Evolutionary conservation across 352 stramenopile species (phyloP), one percentile per base, ranked within the genome.

Genomic region (Globisporangium megalacanthum): DNA sequence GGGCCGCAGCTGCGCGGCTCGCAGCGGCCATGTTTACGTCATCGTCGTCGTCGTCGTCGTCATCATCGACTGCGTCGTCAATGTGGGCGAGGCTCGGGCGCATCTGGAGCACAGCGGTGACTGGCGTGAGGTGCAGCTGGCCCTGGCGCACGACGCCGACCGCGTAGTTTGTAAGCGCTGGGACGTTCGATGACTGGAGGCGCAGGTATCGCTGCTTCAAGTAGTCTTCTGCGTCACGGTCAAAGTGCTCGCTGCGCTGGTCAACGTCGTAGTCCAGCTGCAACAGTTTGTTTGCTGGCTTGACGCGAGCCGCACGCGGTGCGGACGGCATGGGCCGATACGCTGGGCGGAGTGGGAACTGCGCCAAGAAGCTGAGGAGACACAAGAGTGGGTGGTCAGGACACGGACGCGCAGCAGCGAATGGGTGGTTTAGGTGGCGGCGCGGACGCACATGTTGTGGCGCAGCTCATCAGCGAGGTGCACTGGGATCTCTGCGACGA

Each of bases 401-500:
- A n/a, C n/a, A n/a, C n/a, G n/a, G n/a, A n/a, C n/a, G n/a, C n/a
- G n/a, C n/a, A n/a, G n/a, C n/a, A n/a, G n/a, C n/a, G n/a, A n/a
- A 14, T 51, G 15, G 25, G 25, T 25, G 11, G 53, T 14, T 42
- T 8, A 44, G 10, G 5, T 20, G 29, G 36, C 25, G 20, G 4
- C 49, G 1, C 33, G 42, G 15, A 73, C 74, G 42, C 72, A 92
- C 76, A 90, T 71, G 68, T 78, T 83, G n/a, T 72, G 59, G 52
- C 79, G 74, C 56, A 89, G 60, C 36, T 80, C 68, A 20, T 92
- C 77, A 4, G 79, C 77, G 37, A 94, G 76, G 64, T 94, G 83
- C 64, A 94, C 81, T 41, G 83, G 81, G 58, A 94, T 90, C 70
- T 94, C 83, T 49, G 72, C 79, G 60, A 94, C 80, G 35, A 94